phyloP scores from a whole-genome alignment of 768 basidiomycete genomes.

The Saitozyma sp. region DNA sequence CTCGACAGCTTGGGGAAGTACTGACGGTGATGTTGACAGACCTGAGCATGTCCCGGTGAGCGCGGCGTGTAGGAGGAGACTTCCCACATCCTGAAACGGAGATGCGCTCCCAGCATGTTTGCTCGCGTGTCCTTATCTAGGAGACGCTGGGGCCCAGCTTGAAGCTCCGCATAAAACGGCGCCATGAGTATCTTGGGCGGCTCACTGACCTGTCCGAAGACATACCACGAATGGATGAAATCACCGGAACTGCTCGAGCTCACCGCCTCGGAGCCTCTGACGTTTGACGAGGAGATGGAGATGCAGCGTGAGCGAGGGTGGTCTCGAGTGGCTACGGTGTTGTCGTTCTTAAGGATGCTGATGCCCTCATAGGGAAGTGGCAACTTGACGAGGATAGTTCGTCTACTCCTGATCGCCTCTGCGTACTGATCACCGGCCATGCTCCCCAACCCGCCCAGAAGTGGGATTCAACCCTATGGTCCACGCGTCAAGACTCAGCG shows the following conservation, averaged over 20 bases:
- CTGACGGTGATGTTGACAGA: constrained; percentile 12
- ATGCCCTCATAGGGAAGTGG: constrained; percentile 68
- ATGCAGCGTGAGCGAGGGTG: constrained; percentile 73
- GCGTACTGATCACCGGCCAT: no score
- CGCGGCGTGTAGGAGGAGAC: neutral
- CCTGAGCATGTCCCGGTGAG: constrained; percentile 58
- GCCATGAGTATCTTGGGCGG: constrained; percentile 3
- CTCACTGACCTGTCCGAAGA: constrained; percentile 55
- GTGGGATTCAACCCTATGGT: neutral
- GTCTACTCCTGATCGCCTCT: constrained; percentile 30
- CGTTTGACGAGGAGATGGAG: constrained; percentile 75
- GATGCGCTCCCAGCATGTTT: no score
- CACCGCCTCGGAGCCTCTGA: constrained; percentile 82
- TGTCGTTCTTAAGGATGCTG: constrained; percentile 1
- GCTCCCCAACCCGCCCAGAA: neutral
- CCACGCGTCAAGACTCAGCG: neutral
- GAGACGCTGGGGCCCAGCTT: neutral
- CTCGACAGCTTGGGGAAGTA: neutral
- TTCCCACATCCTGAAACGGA: neutral
- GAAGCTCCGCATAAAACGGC: neutral
- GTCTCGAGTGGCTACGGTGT: neutral
- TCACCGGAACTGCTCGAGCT: constrained; percentile 67
- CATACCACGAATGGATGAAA: constrained; percentile 87
- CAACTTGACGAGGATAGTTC: constrained; percentile 77
- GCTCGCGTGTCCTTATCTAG: neutral